Base-by-base conservation (phyloP, 768 basidiomycete genomes). In the Boletus rufocinnamomeus region DNA sequence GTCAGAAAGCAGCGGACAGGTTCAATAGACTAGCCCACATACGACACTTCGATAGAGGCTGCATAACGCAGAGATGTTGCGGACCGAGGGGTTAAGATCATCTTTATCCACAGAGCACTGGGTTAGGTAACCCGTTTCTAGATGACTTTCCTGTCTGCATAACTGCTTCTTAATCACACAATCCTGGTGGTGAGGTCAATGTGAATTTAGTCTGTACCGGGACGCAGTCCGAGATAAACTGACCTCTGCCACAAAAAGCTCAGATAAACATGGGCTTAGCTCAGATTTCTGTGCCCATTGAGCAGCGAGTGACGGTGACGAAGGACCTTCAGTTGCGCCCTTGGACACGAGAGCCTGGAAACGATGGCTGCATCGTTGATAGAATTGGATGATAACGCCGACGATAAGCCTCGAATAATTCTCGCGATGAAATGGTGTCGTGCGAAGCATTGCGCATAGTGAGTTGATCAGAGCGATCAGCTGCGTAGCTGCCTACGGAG, bases 321-420 rank as follows among this genome's bases (percentile, higher is more conserved):
- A 52, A 52, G 82, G 70, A 57, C 83, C 83, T 37, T 72, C 72
- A 17, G 66, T 43, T 19, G 74, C 76, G n/a, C 62, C 63, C 35
- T 69, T 66, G 4, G 84, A 78, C 14, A 89, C 87, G 35, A 91
- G 76, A 67, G 84, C 83, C 61, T 93, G 89, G 71, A 93, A 97
- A 40, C 87, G 82, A 66, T 94, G 89, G 63, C 91, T 93, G 64
- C 94, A 98, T 28, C 90, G 85, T 69, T 97, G 93, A 66, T 98
- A 97, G 69, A 96, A 97, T 72, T 97, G 95, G 41, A 96, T 93
- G 57, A 98, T 89, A 54, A 98, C 89, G 17, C 90, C 88, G 34
- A 98, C 83, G 57, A 98, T 95, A 32, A 98, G 79, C n/a, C 93
- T 84, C 19, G 93, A 88, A 70, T 98, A 97, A 69, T 88, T 95